Evolutionary conservation across 768 basidiomycete genomes (phyloP).

Genomic region (Hygrocybe punicea): DNA sequence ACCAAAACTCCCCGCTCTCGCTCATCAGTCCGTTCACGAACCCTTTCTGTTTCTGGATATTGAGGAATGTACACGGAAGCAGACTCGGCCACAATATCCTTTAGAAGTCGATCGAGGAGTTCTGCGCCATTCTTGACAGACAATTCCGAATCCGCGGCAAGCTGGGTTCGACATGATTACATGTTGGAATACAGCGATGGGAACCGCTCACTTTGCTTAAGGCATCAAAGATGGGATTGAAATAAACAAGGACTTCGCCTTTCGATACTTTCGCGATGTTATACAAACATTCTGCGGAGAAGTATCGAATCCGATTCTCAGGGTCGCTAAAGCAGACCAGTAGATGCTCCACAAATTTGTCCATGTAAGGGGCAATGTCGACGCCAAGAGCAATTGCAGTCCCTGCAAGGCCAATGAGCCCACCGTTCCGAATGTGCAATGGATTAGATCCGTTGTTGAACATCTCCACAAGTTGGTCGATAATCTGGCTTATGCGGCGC

Average conservation of each 20-base stretch:
- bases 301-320: constrained; percentile 94
- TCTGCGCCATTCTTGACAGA: constrained; percentile 99
- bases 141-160: constrained; percentile 90
- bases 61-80: constrained; percentile 92
- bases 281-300: constrained; percentile 96
- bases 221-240: constrained; percentile 97
- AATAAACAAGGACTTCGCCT: constrained; percentile 93
- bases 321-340: constrained; percentile 90
- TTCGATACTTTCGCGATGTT: constrained; percentile 98
- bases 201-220: constrained; percentile 81
- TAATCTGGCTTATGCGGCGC: constrained; percentile 77
- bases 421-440: constrained; percentile 88
- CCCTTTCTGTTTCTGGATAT: constrained; percentile 74
- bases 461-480: constrained; percentile 94
- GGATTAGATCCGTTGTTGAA: constrained; percentile 80
- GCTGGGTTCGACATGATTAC: constrained; percentile 45
- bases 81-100: constrained; percentile 96
- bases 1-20: constrained; percentile 56
- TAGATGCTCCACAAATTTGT: constrained; percentile 84
- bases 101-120: constrained; percentile 91
- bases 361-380: constrained; percentile 91
- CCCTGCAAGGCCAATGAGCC: constrained; percentile 92
- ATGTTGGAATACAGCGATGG: constrained; percentile 1
- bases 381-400: constrained; percentile 96
- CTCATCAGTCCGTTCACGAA: constrained; percentile 56